Percentiles rank a stretch among this genome's conserved stretches.
Conservation (phyloP, 345 rosid genomes). For the Physaria fendleri region DNA sequence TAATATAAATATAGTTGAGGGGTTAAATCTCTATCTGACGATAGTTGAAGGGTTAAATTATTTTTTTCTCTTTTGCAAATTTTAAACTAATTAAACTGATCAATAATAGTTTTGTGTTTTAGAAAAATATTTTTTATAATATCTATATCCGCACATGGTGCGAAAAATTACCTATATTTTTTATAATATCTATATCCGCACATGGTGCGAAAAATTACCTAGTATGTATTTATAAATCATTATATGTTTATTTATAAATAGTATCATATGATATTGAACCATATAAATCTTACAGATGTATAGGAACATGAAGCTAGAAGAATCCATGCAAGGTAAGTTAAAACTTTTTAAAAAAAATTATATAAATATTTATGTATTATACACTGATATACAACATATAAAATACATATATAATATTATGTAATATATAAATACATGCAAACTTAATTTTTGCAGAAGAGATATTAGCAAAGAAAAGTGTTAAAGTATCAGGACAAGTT, state of each 20-base stretch:
- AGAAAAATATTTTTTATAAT: too few species aligned
- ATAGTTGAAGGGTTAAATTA: too few species aligned
- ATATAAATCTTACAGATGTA: conserved; percentile 18
- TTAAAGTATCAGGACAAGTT: conserved; percentile 26
- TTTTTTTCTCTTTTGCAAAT: too few species aligned
- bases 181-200: too few species aligned
- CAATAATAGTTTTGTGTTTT: too few species aligned
- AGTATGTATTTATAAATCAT: not conserved
- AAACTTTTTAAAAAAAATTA: not conserved
- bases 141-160: too few species aligned
- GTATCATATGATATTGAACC: not conserved
- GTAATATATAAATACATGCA: not conserved
- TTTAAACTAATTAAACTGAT: too few species aligned
- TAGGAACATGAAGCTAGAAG: conserved; percentile 28
- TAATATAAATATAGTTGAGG: too few species aligned
- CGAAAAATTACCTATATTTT: too few species aligned
- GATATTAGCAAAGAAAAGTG: conserved; percentile 28
- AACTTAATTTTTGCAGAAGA: conserved; percentile 24
- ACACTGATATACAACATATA: not conserved
- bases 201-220: too few species aligned
- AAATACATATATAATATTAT: not conserved
- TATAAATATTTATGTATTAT: not conserved
- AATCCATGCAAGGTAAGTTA: conserved; percentile 32
- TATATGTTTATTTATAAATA: not conserved
- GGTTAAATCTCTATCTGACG: too few species aligned